phyloP scores from a whole-genome alignment of 495 filamentous ascomycete species.

The Talaromyces thailandensis region DNA sequence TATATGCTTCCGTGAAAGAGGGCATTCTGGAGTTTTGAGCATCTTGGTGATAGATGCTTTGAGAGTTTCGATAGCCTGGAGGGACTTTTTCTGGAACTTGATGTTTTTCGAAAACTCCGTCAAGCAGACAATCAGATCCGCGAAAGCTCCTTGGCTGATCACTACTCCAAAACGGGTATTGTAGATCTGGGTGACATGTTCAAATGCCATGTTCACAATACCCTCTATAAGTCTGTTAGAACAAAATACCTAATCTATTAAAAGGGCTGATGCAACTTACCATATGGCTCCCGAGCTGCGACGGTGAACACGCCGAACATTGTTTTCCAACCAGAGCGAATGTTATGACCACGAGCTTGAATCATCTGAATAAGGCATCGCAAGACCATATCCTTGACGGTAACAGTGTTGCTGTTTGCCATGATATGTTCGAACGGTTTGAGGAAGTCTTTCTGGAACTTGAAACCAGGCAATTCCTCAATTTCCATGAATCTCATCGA shows the following conservation, averaged over 20 bases:
- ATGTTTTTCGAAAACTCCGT: slow-evolving; percentile 98
- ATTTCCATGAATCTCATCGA: slow-evolving; percentile 99
- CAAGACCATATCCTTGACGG: slow-evolving; percentile 96
- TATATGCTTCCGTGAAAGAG: slow-evolving; percentile 55
- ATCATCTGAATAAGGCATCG: slow-evolving; percentile 99
- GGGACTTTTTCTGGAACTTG: slow-evolving; percentile 93
- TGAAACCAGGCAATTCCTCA: slow-evolving; percentile 95
- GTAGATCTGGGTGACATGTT: slow-evolving; percentile 97
- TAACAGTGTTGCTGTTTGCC: slow-evolving; percentile 76
- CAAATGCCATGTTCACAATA: slow-evolving; percentile 93
- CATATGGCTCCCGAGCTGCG: slow-evolving; percentile 83
- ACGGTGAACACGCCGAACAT: slow-evolving; percentile 99
- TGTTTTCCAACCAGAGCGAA: slow-evolving; percentile 94
- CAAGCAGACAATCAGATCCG: slow-evolving; percentile 89
- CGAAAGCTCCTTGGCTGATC: slow-evolving; percentile 92
- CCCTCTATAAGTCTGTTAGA: slow-evolving; percentile 50
- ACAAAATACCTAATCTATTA: neutral
- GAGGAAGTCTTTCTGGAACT: slow-evolving; percentile 98
- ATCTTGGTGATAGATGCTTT: slow-evolving; percentile 88
- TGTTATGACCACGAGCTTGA: slow-evolving; percentile 89
- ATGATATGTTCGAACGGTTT: slow-evolving; percentile 98
- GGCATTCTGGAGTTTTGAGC: slow-evolving; percentile 93
- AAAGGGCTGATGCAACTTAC: slow-evolving; percentile 25
- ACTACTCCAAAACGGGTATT: slow-evolving; percentile 94
- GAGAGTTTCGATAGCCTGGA: slow-evolving; percentile 91